Percentiles rank a stretch among this genome's conserved stretches.
Evolutionary conservation across 2,329 filamentous ascomycete genomes (phyloP).

Genomic region (Claviceps digitariae): DNA sequence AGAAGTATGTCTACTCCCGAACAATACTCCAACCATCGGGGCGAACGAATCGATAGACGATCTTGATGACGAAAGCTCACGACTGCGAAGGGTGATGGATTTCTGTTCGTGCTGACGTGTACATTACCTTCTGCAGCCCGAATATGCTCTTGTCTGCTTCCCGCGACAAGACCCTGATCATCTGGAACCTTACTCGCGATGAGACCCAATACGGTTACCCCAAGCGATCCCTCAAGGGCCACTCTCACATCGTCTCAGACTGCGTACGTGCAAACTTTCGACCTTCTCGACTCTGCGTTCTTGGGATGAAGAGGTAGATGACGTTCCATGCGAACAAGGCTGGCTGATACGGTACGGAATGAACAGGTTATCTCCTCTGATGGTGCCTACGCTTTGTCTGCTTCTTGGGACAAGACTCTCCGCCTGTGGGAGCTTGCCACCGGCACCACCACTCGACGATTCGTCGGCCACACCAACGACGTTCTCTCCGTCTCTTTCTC

Average conservation of each 20-base stretch:
- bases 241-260: slow-evolving; percentile 99
- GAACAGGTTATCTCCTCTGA: slow-evolving; percentile 93
- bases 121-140: slow-evolving; percentile 43
- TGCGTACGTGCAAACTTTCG: slow-evolving; percentile 57
- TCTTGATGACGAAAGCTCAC: neutral
- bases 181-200: slow-evolving; percentile 99
- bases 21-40: neutral
- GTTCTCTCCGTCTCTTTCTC: slow-evolving; percentile 99
- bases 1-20: slow-evolving; percentile 60
- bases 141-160: slow-evolving; percentile 98
- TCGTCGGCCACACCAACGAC: slow-evolving; percentile 98
- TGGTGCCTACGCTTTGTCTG: slow-evolving; percentile 95
- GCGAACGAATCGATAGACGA: slow-evolving; percentile 1
- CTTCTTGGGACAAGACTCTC: slow-evolving; percentile 99
- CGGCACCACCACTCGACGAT: slow-evolving; percentile 92
- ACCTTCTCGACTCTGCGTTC: neutral
- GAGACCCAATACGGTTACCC: slow-evolving; percentile 97
- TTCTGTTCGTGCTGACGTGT: slow-evolving; percentile 8
- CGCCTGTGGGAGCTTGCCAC: slow-evolving; percentile 98
- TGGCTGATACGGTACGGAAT: slow-evolving; percentile 12
- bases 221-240: slow-evolving; percentile 95
- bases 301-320: neutral
- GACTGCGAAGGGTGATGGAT: neutral
- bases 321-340: slow-evolving; percentile 3
- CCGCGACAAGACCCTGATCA: slow-evolving; percentile 98